These are phyloP conservation scores for Gaillardinia entomophila DNA, from an alignment of 805 yeast genomes.

Conservation along the genomic window DNA sequence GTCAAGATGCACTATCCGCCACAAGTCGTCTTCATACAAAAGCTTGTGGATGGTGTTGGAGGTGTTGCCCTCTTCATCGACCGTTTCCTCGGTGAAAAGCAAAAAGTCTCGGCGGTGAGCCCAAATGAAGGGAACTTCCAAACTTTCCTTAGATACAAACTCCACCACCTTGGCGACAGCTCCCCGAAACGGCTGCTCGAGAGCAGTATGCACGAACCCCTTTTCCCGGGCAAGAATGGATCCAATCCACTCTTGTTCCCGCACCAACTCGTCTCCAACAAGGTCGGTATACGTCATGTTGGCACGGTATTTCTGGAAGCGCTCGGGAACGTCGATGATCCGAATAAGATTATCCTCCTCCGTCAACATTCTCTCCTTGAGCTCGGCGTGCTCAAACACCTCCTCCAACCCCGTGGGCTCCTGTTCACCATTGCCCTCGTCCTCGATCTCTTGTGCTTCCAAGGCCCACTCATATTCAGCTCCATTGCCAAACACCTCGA, in stretches of 20 bases:
- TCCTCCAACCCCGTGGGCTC: constrained; percentile 67
- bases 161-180: constrained; percentile 70
- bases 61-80: constrained; percentile 30
- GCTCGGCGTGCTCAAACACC: constrained; percentile 91
- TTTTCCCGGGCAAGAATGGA: constrained; percentile 57
- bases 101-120: constrained; percentile 90
- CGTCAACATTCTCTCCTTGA: constrained; percentile 85
- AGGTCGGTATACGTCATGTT: constrained; percentile 65
- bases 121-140: constrained; percentile 95
- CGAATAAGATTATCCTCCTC: constrained; percentile 88
- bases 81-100: constrained; percentile 46
- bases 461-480: constrained; percentile 97
- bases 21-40: constrained; percentile 76
- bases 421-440: constrained; percentile 47
- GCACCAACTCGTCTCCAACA: constrained; percentile 58
- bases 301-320: constrained; percentile 74
- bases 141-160: constrained; percentile 67
- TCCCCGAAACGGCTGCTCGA: constrained; percentile 50
- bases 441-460: constrained; percentile 74
- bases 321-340: constrained; percentile 84
- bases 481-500: constrained; percentile 95
- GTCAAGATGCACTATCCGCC: constrained; percentile 86
- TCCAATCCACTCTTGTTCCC: constrained; percentile 80
- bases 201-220: constrained; percentile 32
- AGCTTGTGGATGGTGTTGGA: constrained; percentile 42